phyloP scores from a whole-genome alignment of 176 grass and related monocot species.

The Raddia distichophylla region DNA sequence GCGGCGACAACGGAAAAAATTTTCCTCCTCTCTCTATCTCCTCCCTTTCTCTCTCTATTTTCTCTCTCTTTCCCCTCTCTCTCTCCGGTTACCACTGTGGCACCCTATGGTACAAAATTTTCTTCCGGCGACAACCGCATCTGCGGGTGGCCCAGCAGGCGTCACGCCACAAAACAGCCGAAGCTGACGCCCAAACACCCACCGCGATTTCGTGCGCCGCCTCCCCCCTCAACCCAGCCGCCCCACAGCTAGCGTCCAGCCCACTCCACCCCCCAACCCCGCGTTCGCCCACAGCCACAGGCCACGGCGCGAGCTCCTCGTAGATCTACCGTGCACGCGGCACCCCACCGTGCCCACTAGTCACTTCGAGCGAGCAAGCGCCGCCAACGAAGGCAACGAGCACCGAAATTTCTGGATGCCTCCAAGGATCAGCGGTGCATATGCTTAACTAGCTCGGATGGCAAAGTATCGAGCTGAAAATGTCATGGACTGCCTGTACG shows the following conservation, averaged over 20 bases:
- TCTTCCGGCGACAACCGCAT: neutral
- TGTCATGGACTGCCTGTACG: too few relatives aligned
- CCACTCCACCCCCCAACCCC: neutral
- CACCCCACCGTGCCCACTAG: neutral
- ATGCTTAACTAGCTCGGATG: too few relatives aligned
- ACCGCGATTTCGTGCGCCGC: neutral
- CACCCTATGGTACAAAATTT: too few relatives aligned
- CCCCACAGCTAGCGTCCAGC: neutral
- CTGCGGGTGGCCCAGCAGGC: neutral
- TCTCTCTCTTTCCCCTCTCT: too few relatives aligned
- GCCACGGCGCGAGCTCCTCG: neutral
- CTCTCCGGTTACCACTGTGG: too few relatives aligned
- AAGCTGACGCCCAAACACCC: neutral
- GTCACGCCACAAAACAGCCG: neutral
- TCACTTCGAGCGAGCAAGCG: neutral
- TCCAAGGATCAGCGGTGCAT: too few relatives aligned
- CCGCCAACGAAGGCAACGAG: too few relatives aligned
- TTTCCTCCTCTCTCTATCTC: too few relatives aligned
- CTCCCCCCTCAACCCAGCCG: neutral
- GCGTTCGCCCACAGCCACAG: neutral
- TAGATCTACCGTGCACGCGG: neutral
- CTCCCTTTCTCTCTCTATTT: too few relatives aligned
- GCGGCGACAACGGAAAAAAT: neutral
- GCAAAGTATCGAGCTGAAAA: too few relatives aligned
- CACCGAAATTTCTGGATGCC: too few relatives aligned